phyloP scores from a whole-genome alignment of 768 basidiomycete genomes.

The Tricholoma bakamatsutake region DNA sequence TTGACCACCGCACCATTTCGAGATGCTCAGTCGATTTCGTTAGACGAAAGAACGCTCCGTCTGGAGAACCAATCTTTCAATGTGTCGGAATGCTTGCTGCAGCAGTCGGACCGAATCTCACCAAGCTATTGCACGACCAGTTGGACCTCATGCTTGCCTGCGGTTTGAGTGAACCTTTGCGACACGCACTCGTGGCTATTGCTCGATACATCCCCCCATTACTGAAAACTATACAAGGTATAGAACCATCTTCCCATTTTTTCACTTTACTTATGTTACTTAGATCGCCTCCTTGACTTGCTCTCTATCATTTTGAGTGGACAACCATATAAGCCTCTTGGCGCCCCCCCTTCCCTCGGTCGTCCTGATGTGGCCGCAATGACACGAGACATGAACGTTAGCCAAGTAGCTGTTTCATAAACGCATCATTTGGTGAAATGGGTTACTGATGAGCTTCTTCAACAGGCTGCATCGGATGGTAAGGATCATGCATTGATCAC shows the following conservation, averaged over 20 bases:
- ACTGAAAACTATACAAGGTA: conserved; percentile 88
- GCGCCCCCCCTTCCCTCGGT: conserved; percentile 61
- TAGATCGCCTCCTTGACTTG: conserved; percentile 86
- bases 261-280: background rate
- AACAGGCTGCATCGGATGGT: conserved; percentile 39
- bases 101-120: conserved; percentile 93
- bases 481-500: conserved; percentile 68
- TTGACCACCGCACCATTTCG: background rate
- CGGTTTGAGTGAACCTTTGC: conserved; percentile 85
- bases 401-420: conserved; percentile 33
- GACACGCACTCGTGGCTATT: conserved; percentile 78
- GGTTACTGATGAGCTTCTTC: conserved; percentile 5
- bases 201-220: conserved; percentile 86
- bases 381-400: conserved; percentile 45
- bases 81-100: conserved; percentile 95
- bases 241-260: conserved; percentile 3
- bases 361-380: conserved; percentile 45
- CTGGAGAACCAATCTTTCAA: conserved; percentile 95
- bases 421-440: background rate
- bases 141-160: conserved; percentile 95
- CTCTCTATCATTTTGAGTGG: conserved; percentile 78
- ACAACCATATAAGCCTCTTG: conserved; percentile 81
- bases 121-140: conserved; percentile 93
- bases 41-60: conserved; percentile 84
- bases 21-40: background rate